Conservation (phyloP, 345 rosid species). For the Jatropha curcas region DNA sequence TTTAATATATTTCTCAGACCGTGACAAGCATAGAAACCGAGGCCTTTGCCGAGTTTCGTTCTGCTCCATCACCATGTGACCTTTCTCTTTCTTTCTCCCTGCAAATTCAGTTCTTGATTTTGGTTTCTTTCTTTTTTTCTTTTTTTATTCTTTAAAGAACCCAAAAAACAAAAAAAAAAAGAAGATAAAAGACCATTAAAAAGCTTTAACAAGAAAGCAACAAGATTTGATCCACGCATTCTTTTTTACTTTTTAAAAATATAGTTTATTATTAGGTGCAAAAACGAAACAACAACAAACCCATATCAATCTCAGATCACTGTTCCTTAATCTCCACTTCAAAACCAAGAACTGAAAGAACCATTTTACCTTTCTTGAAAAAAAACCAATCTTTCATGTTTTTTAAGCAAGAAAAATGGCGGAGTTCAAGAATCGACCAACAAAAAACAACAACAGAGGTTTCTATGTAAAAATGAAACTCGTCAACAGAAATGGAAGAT, state of each 20-base stretch:
- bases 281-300: slow-evolving; percentile 52
- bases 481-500: slow-evolving; percentile 35
- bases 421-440: slow-evolving; percentile 41
- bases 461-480: slow-evolving; percentile 56
- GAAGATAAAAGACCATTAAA: background rate
- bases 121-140: background rate
- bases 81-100: slow-evolving; percentile 14
- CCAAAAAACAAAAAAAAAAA: background rate
- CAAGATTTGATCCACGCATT: background rate
- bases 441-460: slow-evolving; percentile 34
- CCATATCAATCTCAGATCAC: slow-evolving; percentile 36
- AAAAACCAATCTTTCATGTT: background rate
- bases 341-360: slow-evolving; percentile 51
- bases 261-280: slow-evolving; percentile 8
- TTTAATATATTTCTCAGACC: background rate
- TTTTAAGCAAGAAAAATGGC: slow-evolving; percentile 32
- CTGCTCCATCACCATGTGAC: slow-evolving; percentile 44
- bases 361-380: slow-evolving; percentile 40
- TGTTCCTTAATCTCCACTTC: slow-evolving; percentile 56
- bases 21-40: slow-evolving; percentile 39
- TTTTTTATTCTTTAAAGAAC: background rate
- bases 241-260: background rate
- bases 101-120: background rate
- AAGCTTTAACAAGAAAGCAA: slow-evolving; percentile 4
- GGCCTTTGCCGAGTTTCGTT: slow-evolving; percentile 42